Base-by-base conservation (phyloP, 306 rosid genomes). In the Coriaria nepalensis region DNA sequence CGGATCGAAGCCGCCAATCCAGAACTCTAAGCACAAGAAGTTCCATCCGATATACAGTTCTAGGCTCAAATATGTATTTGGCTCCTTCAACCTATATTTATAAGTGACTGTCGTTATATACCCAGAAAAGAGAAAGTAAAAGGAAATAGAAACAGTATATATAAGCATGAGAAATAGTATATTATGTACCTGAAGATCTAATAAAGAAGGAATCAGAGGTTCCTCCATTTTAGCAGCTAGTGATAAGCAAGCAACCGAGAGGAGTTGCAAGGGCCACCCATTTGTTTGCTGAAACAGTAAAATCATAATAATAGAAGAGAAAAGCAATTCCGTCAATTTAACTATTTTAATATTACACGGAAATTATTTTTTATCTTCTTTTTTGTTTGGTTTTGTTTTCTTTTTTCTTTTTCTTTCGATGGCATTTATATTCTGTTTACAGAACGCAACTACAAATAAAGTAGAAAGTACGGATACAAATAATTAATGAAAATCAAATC, bases 141-240 rank as follows among this genome's bases (percentile, higher is more conserved):
- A 20, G 29, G 3, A 20, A 20, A 20, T 1, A 20, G 3, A 20
- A 20, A 20, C 3, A 1, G 29, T 20, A 3, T 20, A 20, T 20
- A 20, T 20, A 20, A 20, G 3, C 29, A 20, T 20, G 29, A 20
- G 29, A 20, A 20, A 20, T 20, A 20, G 3, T 20, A 20, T 20
- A 20, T 20, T 20, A 33, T 10, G 14, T 68, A 90, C 98, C 98
- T 90, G 98, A 55, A 90, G 73, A 73, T 77, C 86, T 71, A 82
- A 44, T 37, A 85, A 75, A 35, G 98, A 66, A 33, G 96, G 98
- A 71, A 79, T 87, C 6, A 82, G 62, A 53, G 77, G 78, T 69
- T 90, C 98, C 77, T 90, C 98, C 98, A 90, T 82, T 66, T 90
- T 90, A 9, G 94, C 95, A 15, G 98, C 98, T 60, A 90, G 68